Evolutionary conservation across 192 early-diverging fungal genomes (phyloP).

Genomic region (Coemansia sp.): DNA sequence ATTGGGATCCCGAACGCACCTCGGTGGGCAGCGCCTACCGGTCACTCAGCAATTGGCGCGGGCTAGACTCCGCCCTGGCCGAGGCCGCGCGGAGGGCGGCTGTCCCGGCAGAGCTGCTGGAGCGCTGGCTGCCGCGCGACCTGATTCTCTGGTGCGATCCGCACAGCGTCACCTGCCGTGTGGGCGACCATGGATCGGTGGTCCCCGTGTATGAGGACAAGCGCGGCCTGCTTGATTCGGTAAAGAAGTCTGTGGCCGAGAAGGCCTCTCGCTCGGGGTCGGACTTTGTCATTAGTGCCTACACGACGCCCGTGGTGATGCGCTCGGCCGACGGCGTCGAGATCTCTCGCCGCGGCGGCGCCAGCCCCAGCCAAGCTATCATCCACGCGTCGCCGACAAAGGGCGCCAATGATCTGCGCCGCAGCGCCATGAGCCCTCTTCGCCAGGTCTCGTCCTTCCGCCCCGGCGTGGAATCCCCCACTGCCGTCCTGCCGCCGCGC

Average conservation of each 20-base stretch:
- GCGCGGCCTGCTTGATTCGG: constrained; percentile 31
- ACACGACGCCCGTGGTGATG: constrained; percentile 46
- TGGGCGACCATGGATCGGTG: constrained; percentile 65
- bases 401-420: constrained; percentile 17
- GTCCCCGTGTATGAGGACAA: constrained; percentile 62
- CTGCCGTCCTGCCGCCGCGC: constrained; percentile 3
- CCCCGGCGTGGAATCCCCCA: background rate
- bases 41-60: constrained; percentile 65
- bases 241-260: constrained; percentile 42
- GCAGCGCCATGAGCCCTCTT: constrained; percentile 36
- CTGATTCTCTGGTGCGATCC: constrained; percentile 70
- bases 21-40: constrained; percentile 68
- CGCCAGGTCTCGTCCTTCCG: constrained; percentile 20
- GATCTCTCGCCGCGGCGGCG: constrained; percentile 32
- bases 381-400: constrained; percentile 41
- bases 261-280: constrained; percentile 31
- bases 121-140: constrained; percentile 58
- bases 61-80: constrained; percentile 57
- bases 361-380: background rate
- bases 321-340: constrained; percentile 46
- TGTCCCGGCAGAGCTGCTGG: constrained; percentile 47
- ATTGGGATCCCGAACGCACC: constrained; percentile 67
- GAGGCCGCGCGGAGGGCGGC: constrained; percentile 50
- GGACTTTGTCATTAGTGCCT: constrained; percentile 47
- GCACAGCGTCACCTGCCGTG: constrained; percentile 62